Evolutionary conservation across 495 filamentous ascomycete species (phyloP).

Genomic region (Penicillium angulare): DNA sequence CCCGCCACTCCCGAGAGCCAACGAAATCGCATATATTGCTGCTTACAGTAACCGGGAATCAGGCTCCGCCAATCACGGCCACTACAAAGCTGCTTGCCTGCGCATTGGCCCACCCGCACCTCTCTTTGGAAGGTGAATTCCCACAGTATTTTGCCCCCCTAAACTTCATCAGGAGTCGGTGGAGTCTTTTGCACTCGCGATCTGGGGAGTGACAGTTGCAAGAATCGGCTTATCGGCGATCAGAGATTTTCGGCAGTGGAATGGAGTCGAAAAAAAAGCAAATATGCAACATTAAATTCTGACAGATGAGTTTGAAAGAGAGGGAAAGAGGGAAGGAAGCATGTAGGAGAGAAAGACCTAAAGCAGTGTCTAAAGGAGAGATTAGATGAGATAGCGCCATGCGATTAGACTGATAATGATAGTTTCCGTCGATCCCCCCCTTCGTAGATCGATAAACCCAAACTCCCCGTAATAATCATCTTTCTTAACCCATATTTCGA

Average conservation of each 20-base stretch:
- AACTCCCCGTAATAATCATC: slow-evolving; percentile 20
- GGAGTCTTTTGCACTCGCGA: slow-evolving; percentile 28
- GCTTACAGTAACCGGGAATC: slow-evolving; percentile 24
- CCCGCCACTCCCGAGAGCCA: slow-evolving; percentile 19
- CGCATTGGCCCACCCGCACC: slow-evolving; percentile 16
- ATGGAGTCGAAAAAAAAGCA: slow-evolving; percentile 2
- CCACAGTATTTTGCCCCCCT: slow-evolving; percentile 20
- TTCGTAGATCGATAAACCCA: slow-evolving; percentile 35
- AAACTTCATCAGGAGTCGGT: slow-evolving; percentile 33
- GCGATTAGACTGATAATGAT: slow-evolving; percentile 30
- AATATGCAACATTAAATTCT: slow-evolving; percentile 7
- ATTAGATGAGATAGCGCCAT: slow-evolving; percentile 26
- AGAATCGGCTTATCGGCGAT: neutral
- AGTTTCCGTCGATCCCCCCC: slow-evolving; percentile 28
- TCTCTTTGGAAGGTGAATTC: slow-evolving; percentile 27
- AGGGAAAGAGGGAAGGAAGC: too few species aligned
- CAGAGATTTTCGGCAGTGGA: slow-evolving; percentile 6
- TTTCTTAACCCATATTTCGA: slow-evolving; percentile 10
- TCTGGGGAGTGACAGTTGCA: slow-evolving; percentile 29
- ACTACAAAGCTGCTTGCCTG: slow-evolving; percentile 32
- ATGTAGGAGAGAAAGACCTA: neutral
- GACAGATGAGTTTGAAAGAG: slow-evolving; percentile 4
- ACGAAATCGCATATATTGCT: slow-evolving; percentile 18
- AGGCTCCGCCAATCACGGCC: slow-evolving; percentile 19
- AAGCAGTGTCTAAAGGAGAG: slow-evolving; percentile 5